Evolutionary conservation across 345 rosid species (phyloP), one percentile per base, ranked within the genome.

Genomic region (Linum usitatissimum): DNA sequence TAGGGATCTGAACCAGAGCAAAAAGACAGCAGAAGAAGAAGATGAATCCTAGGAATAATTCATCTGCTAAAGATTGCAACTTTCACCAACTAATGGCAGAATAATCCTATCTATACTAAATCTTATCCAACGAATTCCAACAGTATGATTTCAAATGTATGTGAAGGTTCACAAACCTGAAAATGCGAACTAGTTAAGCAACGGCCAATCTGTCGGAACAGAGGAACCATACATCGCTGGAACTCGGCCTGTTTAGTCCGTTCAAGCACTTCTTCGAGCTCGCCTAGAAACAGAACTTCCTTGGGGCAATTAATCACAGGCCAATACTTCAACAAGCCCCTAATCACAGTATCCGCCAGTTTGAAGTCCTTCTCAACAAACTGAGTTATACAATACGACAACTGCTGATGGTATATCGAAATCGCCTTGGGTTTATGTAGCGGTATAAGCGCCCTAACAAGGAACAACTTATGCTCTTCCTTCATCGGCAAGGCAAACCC

Each of bases 401-500:
- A 75, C 64, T 90, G 97, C 71, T 87, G 95, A 64, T 90, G 95
- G 66, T 90, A 90, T 64, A 80, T 34, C 19, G 80, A 64, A 6
- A 87, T 67, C 0, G 85, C 74, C 66, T 90, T 87, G 0, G 97
- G 97, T 75, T 90, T 90, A 73, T 90, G 97, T 74, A 90, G 66
- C 4, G 97, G 97, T 59, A 90, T 79, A 79, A 90, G 86, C 9
- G 87, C 97, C 77, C 95, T 79, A 18, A 86, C 84, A 77, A 90
- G 85, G 64, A 90, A 90, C 40, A 90, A 61, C 76, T 90, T 90
- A 60, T 90, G 97, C 71, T 90, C 97, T 74, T 87, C 93, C 64
- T 90, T 90, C 97, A 90, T 90, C 0, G 97, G 97, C 77, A 90
- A 67, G 0, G 97, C 97, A 77, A 90, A 90, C 30, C 97, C 97